Evolutionary conservation across 1,284 basidiomycete species (phyloP).

Genomic region (Cerrena zonata): DNA sequence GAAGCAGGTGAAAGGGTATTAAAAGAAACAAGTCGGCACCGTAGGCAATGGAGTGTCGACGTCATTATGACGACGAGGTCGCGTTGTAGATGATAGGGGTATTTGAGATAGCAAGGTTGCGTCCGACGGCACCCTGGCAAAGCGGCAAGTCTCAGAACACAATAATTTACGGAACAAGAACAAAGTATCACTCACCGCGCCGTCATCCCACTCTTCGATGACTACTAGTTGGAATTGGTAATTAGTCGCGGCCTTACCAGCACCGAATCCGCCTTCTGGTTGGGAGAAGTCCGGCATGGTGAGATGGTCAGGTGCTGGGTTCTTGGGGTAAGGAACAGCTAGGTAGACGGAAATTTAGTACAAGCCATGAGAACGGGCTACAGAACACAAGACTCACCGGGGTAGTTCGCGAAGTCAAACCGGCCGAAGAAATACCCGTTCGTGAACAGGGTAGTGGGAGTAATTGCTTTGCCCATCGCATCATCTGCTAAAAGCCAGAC

Average conservation of each 20-base stretch:
- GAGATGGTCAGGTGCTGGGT: constrained; percentile 37
- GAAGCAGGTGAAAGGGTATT: too few relatives aligned
- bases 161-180: not conserved
- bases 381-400: constrained; percentile 26
- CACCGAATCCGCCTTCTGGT: constrained; percentile 36
- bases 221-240: constrained; percentile 36
- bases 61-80: not conserved
- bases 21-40: too few relatives aligned
- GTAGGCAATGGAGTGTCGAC: too few relatives aligned
- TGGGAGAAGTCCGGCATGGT: constrained; percentile 46
- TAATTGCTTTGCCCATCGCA: constrained; percentile 11
- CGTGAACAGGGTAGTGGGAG: constrained; percentile 21
- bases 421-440: constrained; percentile 39
- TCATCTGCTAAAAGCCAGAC: constrained; percentile 33
- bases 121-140: constrained; percentile 24
- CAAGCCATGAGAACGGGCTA: not conserved
- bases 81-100: constrained; percentile 27
- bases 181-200: constrained; percentile 24
- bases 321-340: constrained; percentile 34
- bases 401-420: constrained; percentile 38
- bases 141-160: not conserved
- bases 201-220: constrained; percentile 42
- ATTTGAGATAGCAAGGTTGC: constrained; percentile 22
- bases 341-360: not conserved
- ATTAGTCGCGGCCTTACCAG: constrained; percentile 29